Evolutionary conservation across 805 yeast species (phyloP), one percentile per base, ranked within the genome.

Genomic region (Ogataea thermomethanolica): DNA sequence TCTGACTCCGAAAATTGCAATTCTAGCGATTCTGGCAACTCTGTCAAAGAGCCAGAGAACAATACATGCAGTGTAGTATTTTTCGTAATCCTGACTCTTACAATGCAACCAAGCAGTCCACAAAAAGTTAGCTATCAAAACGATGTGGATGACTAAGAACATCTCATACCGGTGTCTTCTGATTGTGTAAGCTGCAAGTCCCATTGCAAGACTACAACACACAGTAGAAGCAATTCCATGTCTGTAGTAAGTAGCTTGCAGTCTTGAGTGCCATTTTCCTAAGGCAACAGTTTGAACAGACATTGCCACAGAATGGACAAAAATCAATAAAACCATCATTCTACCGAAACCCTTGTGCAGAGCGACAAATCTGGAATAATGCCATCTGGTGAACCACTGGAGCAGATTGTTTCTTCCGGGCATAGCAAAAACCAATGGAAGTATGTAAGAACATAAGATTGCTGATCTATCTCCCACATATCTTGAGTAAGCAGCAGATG

Each of bases 361-460:
- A 23, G 74, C 62, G 33, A 78, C 65, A 54, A 77, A 81, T 15
- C 81, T 67, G 0, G 80, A 61, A 44, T 62, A 71, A 11, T 66
- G 65, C 81, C 83, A 76, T 20, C 81, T 74, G 1, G 86, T 76
- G 12, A 75, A 12, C 75, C 76, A 75, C 44, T 73, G 78, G 42
- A 81, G 56, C 35, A 81, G 56, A 53, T 80, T 81, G 58, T 81
- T 81, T 50, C 86, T 63, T 29, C 84, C 78, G 2, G 84, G 79
- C 54, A 80, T 78, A 35, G 79, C 58, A 24, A 77, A 63, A 32
- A 79, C 46, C 32, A 78, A 56, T 3, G 87, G 86, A 26, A 71
- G 31, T 43, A 65, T 59, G 61, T 71, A 58, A n/a, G 70, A 66
- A 3, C 69, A 57, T 32, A 77, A 53, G 21, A 79, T 68, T 2